Base-by-base conservation (phyloP, 2,329 filamentous ascomycete species). In the Botrytis fragariae region DNA sequence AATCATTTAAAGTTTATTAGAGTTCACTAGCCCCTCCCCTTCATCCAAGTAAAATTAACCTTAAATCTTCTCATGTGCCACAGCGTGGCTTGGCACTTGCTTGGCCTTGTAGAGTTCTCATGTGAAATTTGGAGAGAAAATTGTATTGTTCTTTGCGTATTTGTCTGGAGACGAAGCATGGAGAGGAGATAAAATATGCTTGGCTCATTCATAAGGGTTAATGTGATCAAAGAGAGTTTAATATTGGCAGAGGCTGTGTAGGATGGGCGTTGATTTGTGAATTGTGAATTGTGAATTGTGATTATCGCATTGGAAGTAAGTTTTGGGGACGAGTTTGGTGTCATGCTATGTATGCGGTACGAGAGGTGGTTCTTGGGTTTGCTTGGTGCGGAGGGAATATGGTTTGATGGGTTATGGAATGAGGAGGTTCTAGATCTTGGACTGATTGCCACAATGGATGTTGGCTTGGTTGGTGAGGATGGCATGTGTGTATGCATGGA, bases 1-100 rank as follows among this genome's bases (percentile, higher is more conserved):
- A 45, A 45, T 45, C 44, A 45, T 45, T 67, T 51, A 51, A 39
- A 54, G 44, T 54, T 54, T 29, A 54, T 67, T 39, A 63, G 25
- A 63, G 60, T 63, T 63, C 37, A 14, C 14, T 54, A 65, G 63
- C 44, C 63, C 63, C 63, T 51, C 63, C 32, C 32, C 44, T 67
- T 67, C 25, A 54, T 67, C 37, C 64, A 48, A 67, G 45, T 54
- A 67, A 67, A 54, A 54, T 67, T 67, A 67, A 67, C 64, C 64
- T 67, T 67, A 67, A 67, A 67, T 39, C 10, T 51, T 51, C 32
- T 67, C 44, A 67, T 67, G 44, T 67, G 63, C 63, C 44, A 67
- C 63, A 51, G 63, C 63, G 63, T 51, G n/a, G 4, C 63, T 67
- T 51, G 63, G 63, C 44, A 51, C 0, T 8, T n/a, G 6, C 64